Percentiles rank a stretch among this genome's conserved stretches.
phyloP scores from a whole-genome alignment of 139 green algal genomes.

The Pseudopediastrum boryanum region DNA sequence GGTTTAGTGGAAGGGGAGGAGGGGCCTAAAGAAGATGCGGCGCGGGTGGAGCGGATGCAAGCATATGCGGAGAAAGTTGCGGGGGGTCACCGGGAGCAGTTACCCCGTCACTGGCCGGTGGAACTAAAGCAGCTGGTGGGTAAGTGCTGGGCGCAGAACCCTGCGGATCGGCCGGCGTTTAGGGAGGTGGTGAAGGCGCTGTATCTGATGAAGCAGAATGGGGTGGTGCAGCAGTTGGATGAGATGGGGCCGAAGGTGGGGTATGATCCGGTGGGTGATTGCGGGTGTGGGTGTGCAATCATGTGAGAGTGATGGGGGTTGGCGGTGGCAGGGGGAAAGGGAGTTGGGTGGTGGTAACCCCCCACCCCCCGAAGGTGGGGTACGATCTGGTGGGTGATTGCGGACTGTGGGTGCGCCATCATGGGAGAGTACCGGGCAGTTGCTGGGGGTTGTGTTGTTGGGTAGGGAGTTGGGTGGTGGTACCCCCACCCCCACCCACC shows the following conservation, averaged over 20 bases:
- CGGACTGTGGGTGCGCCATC: slow-evolving; percentile 45
- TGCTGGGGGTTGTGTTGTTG: slow-evolving; percentile 21
- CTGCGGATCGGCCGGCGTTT: slow-evolving; percentile 39
- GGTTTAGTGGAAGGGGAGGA: no score
- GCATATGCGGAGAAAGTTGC: slow-evolving; percentile 35
- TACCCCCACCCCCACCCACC: no score
- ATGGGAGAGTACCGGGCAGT: slow-evolving; percentile 30
- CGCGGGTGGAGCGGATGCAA: slow-evolving; percentile 23
- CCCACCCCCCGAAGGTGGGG: slow-evolving; percentile 38
- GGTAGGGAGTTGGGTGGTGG: not conserved
- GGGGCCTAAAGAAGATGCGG: no score
- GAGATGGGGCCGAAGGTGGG: not conserved
- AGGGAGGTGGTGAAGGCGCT: slow-evolving; percentile 35
- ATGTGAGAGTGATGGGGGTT: slow-evolving; percentile 26
- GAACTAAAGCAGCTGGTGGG: slow-evolving; percentile 38
- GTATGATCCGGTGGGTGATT: slow-evolving; percentile 36
- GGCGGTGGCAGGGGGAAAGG: no score
- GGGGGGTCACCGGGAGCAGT: slow-evolving; percentile 43
- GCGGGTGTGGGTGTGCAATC: slow-evolving; percentile 31
- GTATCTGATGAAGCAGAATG: slow-evolving; percentile 26
- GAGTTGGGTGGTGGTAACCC: slow-evolving; percentile 44
- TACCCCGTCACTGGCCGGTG: slow-evolving; percentile 44
- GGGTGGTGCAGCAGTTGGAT: slow-evolving; percentile 17
- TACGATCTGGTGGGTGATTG: slow-evolving; percentile 44
- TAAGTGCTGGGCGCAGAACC: slow-evolving; percentile 56